Evolutionary conservation across 2,329 filamentous ascomycete species (phyloP), one percentile per base, ranked within the genome.

Genomic region (Dendrostoma leiphaemia): DNA sequence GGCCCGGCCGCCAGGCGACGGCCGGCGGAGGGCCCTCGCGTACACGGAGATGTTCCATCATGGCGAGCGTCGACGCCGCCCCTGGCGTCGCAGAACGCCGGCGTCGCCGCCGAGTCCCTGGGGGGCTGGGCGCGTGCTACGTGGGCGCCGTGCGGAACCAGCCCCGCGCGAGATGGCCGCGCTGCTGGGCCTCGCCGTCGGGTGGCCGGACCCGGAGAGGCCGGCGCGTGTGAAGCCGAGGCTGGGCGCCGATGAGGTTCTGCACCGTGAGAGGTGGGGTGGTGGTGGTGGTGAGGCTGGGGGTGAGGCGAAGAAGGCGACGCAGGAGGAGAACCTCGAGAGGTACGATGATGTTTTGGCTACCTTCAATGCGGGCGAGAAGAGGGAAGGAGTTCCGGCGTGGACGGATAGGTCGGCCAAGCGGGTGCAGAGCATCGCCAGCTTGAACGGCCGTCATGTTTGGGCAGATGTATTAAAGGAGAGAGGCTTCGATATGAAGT

Each of bases 41-140:
- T 68, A 63, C 50, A 63, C 62, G 38, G 67, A 69, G 50, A 65
- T 66, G 63, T 69, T 68, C 54, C 56, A n/a, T 67, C 12, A 66
- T 67, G 60, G 66, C 67, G 3, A 61, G 64, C 7, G 56, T 69
- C 26, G 67, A 69, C 43, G 65, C 67, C 3, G 61, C 61, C 1
- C n/a, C 62, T 69, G 19, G 67, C 67, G 3, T 65, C 62, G 7
- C 66, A 69, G 57, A 69, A 68, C 49, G 63, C 61, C 8, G 43
- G 56, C 5, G 55, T 66, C 6, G 67, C 66, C 1, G 67, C 63
- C 24, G 66, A 69, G 54, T 59, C 64, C 1, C 61, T 69, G n/a
- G 66, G n/a, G 66, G 66, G 0, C 57, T 69, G 6, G 67, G 67
- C 17, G 52, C 57, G 10, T 70, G 67, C 56, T 68, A 68, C 49